A percentile compares a stretch with the other conserved stretches of the same genome.
Evolutionary conservation across 176 grass and related monocot genomes (phyloP).

Genomic region (Zizania latifolia): DNA sequence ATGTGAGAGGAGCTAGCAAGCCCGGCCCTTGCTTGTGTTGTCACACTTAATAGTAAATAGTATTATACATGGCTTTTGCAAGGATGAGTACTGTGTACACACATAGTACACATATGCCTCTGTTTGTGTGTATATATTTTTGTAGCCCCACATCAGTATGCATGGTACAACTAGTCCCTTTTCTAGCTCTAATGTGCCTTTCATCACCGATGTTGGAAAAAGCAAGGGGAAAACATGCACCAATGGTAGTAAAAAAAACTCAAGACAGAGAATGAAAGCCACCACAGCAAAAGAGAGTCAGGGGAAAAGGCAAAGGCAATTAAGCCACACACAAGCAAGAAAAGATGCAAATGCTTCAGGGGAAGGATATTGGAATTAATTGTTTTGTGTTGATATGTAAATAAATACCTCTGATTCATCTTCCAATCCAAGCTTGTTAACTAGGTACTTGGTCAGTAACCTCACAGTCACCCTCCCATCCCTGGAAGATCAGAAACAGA

Average conservation of each 20-base stretch:
- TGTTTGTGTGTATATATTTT: not conserved
- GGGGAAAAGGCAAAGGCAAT: not conserved
- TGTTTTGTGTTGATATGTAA: not conserved
- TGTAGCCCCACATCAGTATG: slow-evolving; percentile 39
- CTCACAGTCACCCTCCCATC: slow-evolving; percentile 70
- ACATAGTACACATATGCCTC: not conserved
- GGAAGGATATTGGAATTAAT: not conserved
- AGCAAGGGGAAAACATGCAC: slow-evolving; percentile 32
- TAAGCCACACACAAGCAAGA: not conserved
- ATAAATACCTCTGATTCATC: slow-evolving; percentile 77
- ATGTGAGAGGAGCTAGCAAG: no score
- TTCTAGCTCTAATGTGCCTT: slow-evolving; percentile 54
- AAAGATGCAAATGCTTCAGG: slow-evolving; percentile 16
- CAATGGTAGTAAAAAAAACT: not conserved
- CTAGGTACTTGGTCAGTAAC: slow-evolving; percentile 83
- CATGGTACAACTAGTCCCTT: slow-evolving; percentile 41
- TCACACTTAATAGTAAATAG: not conserved
- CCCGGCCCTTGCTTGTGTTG: not conserved
- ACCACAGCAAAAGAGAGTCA: not conserved
- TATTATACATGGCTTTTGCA: not conserved
- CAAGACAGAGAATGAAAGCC: not conserved
- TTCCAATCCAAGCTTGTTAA: slow-evolving; percentile 60
- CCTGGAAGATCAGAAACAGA: slow-evolving; percentile 34
- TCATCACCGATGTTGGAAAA: slow-evolving; percentile 54
- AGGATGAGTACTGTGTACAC: not conserved